These are phyloP conservation scores for Pseudevernia furfuracea DNA, from an alignment of 495 filamentous ascomycete species.

Conservation along the genomic window DNA sequence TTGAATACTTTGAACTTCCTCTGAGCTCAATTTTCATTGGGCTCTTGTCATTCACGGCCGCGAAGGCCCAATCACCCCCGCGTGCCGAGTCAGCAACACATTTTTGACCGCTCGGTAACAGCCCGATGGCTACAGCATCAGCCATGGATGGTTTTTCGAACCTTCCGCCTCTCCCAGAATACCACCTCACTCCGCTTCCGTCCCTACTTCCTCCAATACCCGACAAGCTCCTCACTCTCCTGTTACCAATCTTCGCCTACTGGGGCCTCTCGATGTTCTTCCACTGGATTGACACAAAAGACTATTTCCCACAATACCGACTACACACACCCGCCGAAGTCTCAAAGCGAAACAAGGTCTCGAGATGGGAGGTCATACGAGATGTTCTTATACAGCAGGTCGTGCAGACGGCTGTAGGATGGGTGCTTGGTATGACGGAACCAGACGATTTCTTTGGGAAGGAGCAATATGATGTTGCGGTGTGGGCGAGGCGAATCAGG, in stretches of 20 bases:
- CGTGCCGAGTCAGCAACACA: conserved; percentile 10
- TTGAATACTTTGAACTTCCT: background rate
- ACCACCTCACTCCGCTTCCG: conserved; percentile 51
- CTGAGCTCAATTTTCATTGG: background rate
- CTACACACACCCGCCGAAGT: conserved; percentile 77
- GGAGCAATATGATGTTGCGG: conserved; percentile 64
- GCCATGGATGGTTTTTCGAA: conserved; percentile 21
- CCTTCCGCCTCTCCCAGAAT: conserved; percentile 65
- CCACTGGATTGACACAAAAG: conserved; percentile 64
- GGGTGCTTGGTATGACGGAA: conserved; percentile 53
- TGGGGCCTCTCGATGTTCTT: conserved; percentile 69
- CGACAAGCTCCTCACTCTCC: conserved; percentile 59
- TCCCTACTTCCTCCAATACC: conserved; percentile 60
- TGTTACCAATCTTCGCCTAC: conserved; percentile 63
- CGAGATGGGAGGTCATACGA: conserved; percentile 61
- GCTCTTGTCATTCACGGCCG: background rate
- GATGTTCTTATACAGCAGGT: conserved; percentile 73
- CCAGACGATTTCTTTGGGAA: conserved; percentile 52
- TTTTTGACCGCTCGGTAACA: background rate
- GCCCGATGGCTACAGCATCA: conserved; percentile 18
- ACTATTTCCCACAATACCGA: conserved; percentile 70
- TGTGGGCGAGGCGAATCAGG: conserved; percentile 62
- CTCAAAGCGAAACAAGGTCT: conserved; percentile 63
- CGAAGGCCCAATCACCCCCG: conserved; percentile 10
- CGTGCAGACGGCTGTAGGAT: conserved; percentile 58